Base-by-base conservation (phyloP, 805 yeast genomes). In the Candida ipomoeae region DNA sequence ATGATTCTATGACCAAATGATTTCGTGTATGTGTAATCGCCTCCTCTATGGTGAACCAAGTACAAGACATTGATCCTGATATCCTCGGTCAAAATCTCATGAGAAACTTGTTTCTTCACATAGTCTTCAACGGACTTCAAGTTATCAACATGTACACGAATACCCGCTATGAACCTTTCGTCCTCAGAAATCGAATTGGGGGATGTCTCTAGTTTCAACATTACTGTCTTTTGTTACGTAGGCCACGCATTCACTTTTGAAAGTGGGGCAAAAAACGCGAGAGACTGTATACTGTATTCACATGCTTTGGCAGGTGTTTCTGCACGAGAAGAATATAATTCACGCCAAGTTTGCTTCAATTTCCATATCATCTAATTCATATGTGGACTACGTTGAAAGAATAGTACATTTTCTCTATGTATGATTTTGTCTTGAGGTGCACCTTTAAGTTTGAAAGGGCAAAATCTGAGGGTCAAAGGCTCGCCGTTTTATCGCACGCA, bases 21-120 rank as follows among this genome's bases (percentile, higher is more conserved):
- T 53, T 72, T 76, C 23, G 78, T 66, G 48, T 62, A 65, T 15
- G 60, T 54, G 61, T 74, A 66, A 49, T 69, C 62, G 2, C 70
- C 69, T 13, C 64, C 65, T 46, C 85, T 67, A 15, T 77, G 79
- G 56, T 82, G 85, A 13, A 71, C 63, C 14, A 79, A 56, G 57
- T 76, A 75, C 36, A 73, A 59, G 14, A 78, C 78, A 46, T 71
- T 67, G 21, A 75, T 61, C 2, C 65, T 71, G 26, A 70, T 61
- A 14, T 64, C 62, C 17, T 52, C 51, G 17, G 50, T 18, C 36
- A 55, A 44, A 6, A 26, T 48, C 13, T 20, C 23, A 32, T 18
- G 21, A 26, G 40, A 15, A 40, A 17, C 34, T 20, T 42, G 45
- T 6, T 20, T 23, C 14, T 34, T 23, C 52, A 26, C 41, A 29